Evolutionary conservation across 202 grass and related monocot species (phyloP), one percentile per base, ranked within the genome.

Genomic region (Setaria viridis): DNA sequence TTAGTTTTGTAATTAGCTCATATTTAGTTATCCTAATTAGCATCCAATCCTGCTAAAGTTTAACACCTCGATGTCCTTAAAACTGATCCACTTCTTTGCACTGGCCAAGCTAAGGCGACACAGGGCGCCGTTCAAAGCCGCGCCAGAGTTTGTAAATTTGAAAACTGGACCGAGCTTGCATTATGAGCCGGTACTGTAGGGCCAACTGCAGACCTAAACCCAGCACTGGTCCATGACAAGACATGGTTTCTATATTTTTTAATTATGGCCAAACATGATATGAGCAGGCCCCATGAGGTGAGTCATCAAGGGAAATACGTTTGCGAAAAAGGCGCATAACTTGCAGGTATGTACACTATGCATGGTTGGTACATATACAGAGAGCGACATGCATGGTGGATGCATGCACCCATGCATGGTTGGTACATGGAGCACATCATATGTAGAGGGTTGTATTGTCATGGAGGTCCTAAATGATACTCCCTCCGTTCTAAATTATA

Each of bases 241-340:
- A 84, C 80, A 63, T 11, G 62, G 74, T 77, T 62, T 5, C 6
- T 5, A 6, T 50, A 84, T 85, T 84, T 81, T 17, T 70, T 76
- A 91, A 87, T 91, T 48, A 84, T 64, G 76, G 39, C 29, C 81
- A 71, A 69, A 77, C 70, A 87, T 87, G 75, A 87, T 80, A 87
- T 55, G 74, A 14, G 42, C 59, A 76, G 85, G 45, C 74, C 85
- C 85, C 39, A 41, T 41, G 63, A 49, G 62, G 29, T 85, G 81
- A 85, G 51, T 84, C 70, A 80, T 55, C 80, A 37, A 69, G 15
- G 15, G 6, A 75, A 62, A 84, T 56, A 79, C 55, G 32, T 10
- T 32, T 19, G 7, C 43, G 0, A 75, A 63, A 71, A 17, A 41
- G 39, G 39, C 3, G 42, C 4, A 74, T 68, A 79, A 51, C 33